Base-by-base conservation (phyloP, 2,329 filamentous ascomycete genomes). In the Coleophoma eucalyptorum region DNA sequence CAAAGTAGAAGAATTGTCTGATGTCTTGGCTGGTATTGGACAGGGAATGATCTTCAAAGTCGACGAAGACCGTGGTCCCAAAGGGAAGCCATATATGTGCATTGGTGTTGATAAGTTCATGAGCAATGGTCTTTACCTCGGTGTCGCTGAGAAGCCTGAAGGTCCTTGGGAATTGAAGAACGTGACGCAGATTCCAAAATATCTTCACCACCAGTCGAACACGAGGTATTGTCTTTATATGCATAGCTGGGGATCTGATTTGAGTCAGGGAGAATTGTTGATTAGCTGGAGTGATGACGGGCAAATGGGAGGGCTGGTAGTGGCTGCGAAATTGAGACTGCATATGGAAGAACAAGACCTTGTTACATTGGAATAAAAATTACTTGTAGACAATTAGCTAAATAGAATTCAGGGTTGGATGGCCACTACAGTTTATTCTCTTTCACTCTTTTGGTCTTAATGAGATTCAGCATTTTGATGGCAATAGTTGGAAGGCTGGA, bases 1-100 rank as follows among this genome's bases (percentile, higher is more conserved):
- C n/a, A 34, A 21, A 18, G 46, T 40, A 6, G 38, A 48, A 16
- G 38, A 48, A 18, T n/a, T 48, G 20, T 32, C 34, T 11, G 37
- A 48, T 18, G 37, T 48, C 16, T 16, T 42, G n/a, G 12, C 19
- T 19, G 46, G 46, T 10, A 40, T 41, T 33, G 46, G 34, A 31
- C 46, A 48, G 2, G 46, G 46, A 40, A 48, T 48, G 46, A 48
- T 48, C 10, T 48, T 48, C 46, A 40, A 42, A 32, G 46, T 48
- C n/a, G 46, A 37, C 2, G 26, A 26, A 8, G 42, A 44, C 8
- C 20, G 31, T 11, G 42, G 19, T 44, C 42, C 42, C 20, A 31
- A 44, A 16, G 26, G 42, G 26, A 44, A 44, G 42, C 42, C 42
- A n/a, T 44, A 44, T 26, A 44, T 44, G 42, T 44, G 42, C 42